Evolutionary conservation across 1,284 basidiomycete species (phyloP).

Genomic region (Gomphus sp.): DNA sequence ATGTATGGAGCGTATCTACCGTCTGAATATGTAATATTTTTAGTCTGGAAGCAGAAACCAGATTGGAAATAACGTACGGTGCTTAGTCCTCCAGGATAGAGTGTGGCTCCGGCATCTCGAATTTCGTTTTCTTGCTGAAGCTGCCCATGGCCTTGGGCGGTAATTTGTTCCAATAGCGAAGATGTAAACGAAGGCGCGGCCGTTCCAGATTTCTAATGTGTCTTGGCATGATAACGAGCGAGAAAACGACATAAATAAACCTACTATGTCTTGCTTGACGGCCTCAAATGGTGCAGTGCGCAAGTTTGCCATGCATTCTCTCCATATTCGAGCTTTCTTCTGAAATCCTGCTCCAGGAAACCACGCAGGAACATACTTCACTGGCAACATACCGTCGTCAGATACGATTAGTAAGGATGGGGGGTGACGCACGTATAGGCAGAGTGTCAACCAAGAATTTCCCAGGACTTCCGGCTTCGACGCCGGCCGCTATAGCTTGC

Average conservation of each 20-base stretch:
- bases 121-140: no score
- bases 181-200: not conserved
- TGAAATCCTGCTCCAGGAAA: constrained; percentile 8
- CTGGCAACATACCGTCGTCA: not conserved
- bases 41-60: not conserved
- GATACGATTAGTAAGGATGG: not conserved
- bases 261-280: constrained; percentile 2
- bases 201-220: not conserved
- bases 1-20: constrained; percentile 6
- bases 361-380: constrained; percentile 11
- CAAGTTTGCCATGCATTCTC: not conserved
- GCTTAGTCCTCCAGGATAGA: not conserved
- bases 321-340: not conserved
- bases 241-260: not conserved
- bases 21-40: constrained; percentile 8
- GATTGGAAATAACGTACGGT: not conserved
- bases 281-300: constrained; percentile 13
- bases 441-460: constrained; percentile 14
- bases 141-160: no score
- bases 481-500: constrained; percentile 2
- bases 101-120: no score
- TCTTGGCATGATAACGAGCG: not conserved
- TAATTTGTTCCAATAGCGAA: no score
- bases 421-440: constrained; percentile 12
- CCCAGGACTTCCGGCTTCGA: constrained; percentile 11